A percentile compares a stretch with the other conserved stretches of the same genome.
Evolutionary conservation across 164 flowering plant species (phyloP).

Genomic region (Magnolia kwangsiensis): DNA sequence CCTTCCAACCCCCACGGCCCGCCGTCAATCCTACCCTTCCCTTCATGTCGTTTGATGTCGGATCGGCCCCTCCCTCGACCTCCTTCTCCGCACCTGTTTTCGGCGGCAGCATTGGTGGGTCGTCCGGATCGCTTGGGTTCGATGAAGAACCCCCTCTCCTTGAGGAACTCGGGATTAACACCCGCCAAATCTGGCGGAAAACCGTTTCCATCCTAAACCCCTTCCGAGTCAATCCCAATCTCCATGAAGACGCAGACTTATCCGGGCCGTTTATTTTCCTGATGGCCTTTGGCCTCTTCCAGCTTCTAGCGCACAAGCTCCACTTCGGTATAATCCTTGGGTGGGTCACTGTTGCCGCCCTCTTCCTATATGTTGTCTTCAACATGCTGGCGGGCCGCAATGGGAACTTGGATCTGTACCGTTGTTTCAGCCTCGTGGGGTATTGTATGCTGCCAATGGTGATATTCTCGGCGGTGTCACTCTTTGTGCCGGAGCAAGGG

Average conservation of each 20-base stretch:
- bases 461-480: constrained; percentile 62
- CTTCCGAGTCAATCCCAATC: constrained; percentile 44
- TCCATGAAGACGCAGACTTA: constrained; percentile 72
- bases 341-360: constrained; percentile 71
- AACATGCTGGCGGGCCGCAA: constrained; percentile 86
- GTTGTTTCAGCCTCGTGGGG: constrained; percentile 75
- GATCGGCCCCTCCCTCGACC: constrained; percentile 38
- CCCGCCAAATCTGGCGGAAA: constrained; percentile 79
- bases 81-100: constrained; percentile 32
- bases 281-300: constrained; percentile 71
- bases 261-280: constrained; percentile 83
- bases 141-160: constrained; percentile 84
- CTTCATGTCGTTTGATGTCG: constrained; percentile 72
- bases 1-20: constrained; percentile 56
- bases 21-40: constrained; percentile 40
- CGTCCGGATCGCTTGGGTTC: constrained; percentile 28
- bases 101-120: constrained; percentile 15
- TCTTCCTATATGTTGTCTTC: constrained; percentile 70
- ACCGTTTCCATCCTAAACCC: constrained; percentile 71
- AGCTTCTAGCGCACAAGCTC: constrained; percentile 83
- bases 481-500: constrained; percentile 69
- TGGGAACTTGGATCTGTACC: constrained; percentile 78
- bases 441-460: constrained; percentile 86
- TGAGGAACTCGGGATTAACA: constrained; percentile 89
- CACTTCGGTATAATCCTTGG: constrained; percentile 92